Conservation (phyloP, 169 alveolate species). For the Amoebophrya sp. region DNA sequence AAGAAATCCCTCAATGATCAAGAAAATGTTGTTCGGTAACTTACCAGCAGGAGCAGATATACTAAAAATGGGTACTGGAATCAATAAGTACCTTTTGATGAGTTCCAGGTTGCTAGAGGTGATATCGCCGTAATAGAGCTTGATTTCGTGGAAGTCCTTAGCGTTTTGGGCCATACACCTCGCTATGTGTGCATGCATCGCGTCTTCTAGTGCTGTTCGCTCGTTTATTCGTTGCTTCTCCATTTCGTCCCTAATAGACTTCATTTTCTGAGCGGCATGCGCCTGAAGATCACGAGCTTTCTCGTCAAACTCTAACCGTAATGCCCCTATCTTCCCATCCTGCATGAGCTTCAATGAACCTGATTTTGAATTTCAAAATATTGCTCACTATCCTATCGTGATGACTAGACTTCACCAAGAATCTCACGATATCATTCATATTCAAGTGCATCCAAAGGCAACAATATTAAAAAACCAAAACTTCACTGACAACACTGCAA, state of each 20-base stretch:
- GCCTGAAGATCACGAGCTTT: constrained; percentile 49
- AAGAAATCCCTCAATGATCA: too few relatives aligned
- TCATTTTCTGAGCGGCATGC: constrained; percentile 43
- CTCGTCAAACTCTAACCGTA: constrained; percentile 45
- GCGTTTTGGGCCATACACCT: constrained; percentile 39
- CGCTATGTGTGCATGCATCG: not conserved
- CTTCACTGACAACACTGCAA: not conserved
- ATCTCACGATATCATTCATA: not conserved
- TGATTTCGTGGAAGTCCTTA: constrained; percentile 61
- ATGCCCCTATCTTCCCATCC: constrained; percentile 41
- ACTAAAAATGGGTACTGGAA: too few relatives aligned
- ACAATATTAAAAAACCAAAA: not conserved
- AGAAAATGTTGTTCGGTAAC: too few relatives aligned
- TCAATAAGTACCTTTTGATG: constrained; percentile 54
- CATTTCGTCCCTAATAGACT: constrained; percentile 43
- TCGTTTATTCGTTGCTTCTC: not conserved
- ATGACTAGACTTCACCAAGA: not conserved
- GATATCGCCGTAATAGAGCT: constrained; percentile 75
- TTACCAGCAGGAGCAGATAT: too few relatives aligned
- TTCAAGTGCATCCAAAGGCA: not conserved
- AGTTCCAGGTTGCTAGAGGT: constrained; percentile 72
- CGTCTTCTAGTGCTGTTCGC: not conserved
- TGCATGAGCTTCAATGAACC: constrained; percentile 42
- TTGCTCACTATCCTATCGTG: too few relatives aligned
- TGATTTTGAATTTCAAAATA: not conserved